Percentiles rank a stretch among this genome's conserved stretches.
Evolutionary conservation across 2,329 filamentous ascomycete species (phyloP).

Genomic region (Rhytidhysteron rufulum): DNA sequence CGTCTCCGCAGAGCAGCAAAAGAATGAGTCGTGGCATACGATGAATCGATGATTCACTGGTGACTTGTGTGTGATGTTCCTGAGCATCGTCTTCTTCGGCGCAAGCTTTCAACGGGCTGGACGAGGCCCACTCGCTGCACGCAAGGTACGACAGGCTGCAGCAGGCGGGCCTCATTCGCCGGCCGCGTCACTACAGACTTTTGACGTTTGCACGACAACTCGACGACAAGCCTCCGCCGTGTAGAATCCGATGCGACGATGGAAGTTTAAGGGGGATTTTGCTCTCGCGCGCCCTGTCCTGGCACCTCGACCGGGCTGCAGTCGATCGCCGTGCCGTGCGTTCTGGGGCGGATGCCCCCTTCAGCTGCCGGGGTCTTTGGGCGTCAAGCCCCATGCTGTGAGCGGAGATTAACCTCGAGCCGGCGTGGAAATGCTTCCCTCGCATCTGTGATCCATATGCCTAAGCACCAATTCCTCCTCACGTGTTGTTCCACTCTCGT

Average conservation of each 20-base stretch:
- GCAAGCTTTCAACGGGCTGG: background rate
- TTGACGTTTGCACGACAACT: background rate
- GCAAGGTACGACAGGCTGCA: too few species aligned
- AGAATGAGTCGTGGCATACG: background rate
- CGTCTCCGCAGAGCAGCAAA: background rate
- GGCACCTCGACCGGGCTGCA: too few species aligned
- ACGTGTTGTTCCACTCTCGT: conserved; percentile 1
- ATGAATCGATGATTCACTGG: background rate
- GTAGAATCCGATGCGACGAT: background rate
- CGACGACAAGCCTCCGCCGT: background rate
- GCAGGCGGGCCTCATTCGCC: too few species aligned
- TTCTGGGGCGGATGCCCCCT: background rate
- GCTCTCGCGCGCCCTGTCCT: background rate
- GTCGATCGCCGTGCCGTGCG: background rate
- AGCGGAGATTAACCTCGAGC: background rate
- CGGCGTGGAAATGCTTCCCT: background rate
- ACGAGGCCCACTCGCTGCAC: too few species aligned
- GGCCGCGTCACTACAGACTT: background rate
- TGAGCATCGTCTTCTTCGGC: background rate
- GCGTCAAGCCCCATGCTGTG: too few species aligned
- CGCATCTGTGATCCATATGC: background rate
- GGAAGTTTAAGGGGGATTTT: background rate
- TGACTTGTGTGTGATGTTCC: background rate
- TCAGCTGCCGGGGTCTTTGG: background rate
- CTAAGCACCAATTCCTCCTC: background rate